Base-by-base conservation (phyloP, 768 basidiomycete species). In the Suillus occidentalis region DNA sequence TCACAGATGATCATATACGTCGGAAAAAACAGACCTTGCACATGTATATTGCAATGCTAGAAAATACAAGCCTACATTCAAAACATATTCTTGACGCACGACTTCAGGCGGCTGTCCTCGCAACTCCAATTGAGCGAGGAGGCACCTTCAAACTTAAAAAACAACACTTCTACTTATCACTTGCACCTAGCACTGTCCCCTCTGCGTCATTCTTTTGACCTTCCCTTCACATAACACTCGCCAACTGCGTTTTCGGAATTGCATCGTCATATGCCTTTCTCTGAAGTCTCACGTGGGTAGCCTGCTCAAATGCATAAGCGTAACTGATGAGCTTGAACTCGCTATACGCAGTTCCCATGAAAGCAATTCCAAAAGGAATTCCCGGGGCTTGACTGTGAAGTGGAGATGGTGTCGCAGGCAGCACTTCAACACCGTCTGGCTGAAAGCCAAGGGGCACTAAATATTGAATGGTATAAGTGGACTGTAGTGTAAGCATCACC, bases 211-310 rank as follows among this genome's bases (percentile, higher is more conserved):
- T 58, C 73, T 49, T 22, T 12, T 10, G 12, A 34, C 20, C 28
- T 2, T 3, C 31, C 64, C 58, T 66, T 59, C 52, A 43, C 5
- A 79, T 40, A 18, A 80, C 72, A 61, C 81, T 77, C 28, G 40
- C 67, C 13, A 83, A 70, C 65, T 83, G 87, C 3, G 85, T 86
- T 70, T 77, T 84, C 6, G 88, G 88, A 40, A 88, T 81, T 31
- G 87, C 87, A 22, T 75, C 83, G 1, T 75, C 64, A 64, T 79
- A 85, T 1, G 86, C 87, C 68, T 81, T 78, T 81, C 74, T 42
- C 62, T 71, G 69, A 59, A 87, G 69, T 8, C 87, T 72, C 2
- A 80, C 82, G 56, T 82, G 78, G 6, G 88, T 90, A 61, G 81
- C 80, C 70, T 89, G 88, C 72, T 84, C 83, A 63, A 78, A 84